These are phyloP conservation scores for Lipomyces yamadae DNA, from an alignment of 805 yeast species.

Conservation along the genomic window DNA sequence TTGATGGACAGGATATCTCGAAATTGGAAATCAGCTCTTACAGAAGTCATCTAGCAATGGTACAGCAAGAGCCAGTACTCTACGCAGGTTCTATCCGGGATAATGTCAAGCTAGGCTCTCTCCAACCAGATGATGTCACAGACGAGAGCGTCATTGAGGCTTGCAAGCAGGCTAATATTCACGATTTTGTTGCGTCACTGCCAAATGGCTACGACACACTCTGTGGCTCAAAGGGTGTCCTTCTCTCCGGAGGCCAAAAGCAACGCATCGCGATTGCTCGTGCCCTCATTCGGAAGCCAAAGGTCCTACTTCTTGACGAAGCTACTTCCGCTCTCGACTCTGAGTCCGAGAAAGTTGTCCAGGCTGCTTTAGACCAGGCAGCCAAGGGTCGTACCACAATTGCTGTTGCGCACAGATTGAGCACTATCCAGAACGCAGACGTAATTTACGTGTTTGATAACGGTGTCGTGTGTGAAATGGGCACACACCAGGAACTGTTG, in stretches of 20 bases:
- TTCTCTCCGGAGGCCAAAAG: slow-evolving; percentile 68
- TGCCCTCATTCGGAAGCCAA: slow-evolving; percentile 62
- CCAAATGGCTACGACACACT: slow-evolving; percentile 60
- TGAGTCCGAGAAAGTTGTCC: slow-evolving; percentile 70
- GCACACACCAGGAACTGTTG: slow-evolving; percentile 52
- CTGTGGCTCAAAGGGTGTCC: slow-evolving; percentile 57
- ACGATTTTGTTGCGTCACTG: slow-evolving; percentile 54
- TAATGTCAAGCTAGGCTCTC: slow-evolving; percentile 58
- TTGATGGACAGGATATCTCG: slow-evolving; percentile 58
- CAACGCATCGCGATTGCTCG: slow-evolving; percentile 68
- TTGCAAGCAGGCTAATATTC: slow-evolving; percentile 57
- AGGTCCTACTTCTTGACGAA: slow-evolving; percentile 61
- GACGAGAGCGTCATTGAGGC: slow-evolving; percentile 51
- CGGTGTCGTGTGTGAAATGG: slow-evolving; percentile 61
- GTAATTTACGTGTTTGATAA: slow-evolving; percentile 57
- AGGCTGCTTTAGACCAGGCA: slow-evolving; percentile 61
- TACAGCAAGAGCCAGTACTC: slow-evolving; percentile 61
- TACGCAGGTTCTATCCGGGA: slow-evolving; percentile 82
- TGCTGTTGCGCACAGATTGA: slow-evolving; percentile 77
- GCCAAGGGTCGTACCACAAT: slow-evolving; percentile 68
- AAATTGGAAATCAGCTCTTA: slow-evolving; percentile 56
- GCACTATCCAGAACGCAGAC: slow-evolving; percentile 60
- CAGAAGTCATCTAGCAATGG: slow-evolving; percentile 61
- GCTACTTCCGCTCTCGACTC: slow-evolving; percentile 59
- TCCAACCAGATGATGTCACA: slow-evolving; percentile 43